Base-by-base conservation (phyloP, 2,329 filamentous ascomycete genomes). In the Colletotrichum sojae region DNA sequence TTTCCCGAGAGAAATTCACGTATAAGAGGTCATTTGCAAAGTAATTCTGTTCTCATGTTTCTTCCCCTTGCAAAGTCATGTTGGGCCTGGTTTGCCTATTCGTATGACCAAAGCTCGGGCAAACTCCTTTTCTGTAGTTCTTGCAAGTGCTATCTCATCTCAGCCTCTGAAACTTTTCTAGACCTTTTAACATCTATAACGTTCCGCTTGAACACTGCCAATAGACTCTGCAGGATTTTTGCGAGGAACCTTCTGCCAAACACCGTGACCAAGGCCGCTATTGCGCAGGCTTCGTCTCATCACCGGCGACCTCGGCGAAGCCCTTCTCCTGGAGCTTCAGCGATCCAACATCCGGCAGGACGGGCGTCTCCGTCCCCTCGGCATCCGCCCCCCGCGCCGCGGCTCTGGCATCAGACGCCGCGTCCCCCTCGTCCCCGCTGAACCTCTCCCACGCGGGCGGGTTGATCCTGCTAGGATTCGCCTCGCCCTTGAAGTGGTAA, bases 401-500 rank as follows among this genome's bases (percentile, higher is more conserved):
- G 2, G 68, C 70, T 8, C 73, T 76, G 12, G 72, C 77, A 10
- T 36, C 57, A 8, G 25, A 31, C 12, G 36, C 55, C 18, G n/a
- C 39, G 15, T 45, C 43, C 10, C 31, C 45, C 10, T 59, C 64
- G 22, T 75, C 70, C 46, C 40, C 67, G 36, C 78, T 72, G 51
- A 92, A 82, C 65, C 86, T 87, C 51, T 88, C 88, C 84, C 91
- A 97, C 1, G 88, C 86, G 13, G 89, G 85, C 45, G 88, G 85
- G 77, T 95, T 94, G 73, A 90, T 91, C 78, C 86, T 92, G 31
- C 88, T 85, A 56, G 90, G 87, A 8, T 87, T 86, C 0, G 89
- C 90, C 55, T 90, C 87, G 58, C 89, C 89, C 79, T 92, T 94
- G 78, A 91, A 92, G 76, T 97, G 92, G 75, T 97, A 97, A 1